Evolutionary conservation across 805 yeast species (phyloP).

Genomic region (Ogataea ganodermae): DNA sequence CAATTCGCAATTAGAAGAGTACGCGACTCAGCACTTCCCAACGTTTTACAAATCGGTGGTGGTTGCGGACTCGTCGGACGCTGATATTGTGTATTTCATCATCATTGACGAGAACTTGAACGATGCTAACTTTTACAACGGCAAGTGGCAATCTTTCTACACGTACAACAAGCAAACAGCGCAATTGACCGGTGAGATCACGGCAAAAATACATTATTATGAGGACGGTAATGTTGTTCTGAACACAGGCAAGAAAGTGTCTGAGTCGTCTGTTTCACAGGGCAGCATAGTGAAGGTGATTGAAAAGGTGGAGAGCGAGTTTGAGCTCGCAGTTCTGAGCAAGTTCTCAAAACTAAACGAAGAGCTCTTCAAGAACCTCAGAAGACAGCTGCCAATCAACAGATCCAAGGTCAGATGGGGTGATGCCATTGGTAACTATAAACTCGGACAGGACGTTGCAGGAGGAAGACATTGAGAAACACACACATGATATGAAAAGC

Average conservation of each 20-base stretch:
- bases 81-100: slow-evolving; percentile 42
- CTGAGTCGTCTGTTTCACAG: slow-evolving; percentile 25
- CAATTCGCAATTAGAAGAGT: slow-evolving; percentile 41
- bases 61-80: slow-evolving; percentile 41
- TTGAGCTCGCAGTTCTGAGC: slow-evolving; percentile 60
- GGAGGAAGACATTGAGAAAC: slow-evolving; percentile 39
- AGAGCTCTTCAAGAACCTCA: slow-evolving; percentile 73
- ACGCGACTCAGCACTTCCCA: slow-evolving; percentile 69
- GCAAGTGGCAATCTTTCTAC: slow-evolving; percentile 81
- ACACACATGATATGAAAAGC: background rate
- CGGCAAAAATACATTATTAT: slow-evolving; percentile 82
- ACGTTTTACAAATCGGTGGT: slow-evolving; percentile 49
- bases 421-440: slow-evolving; percentile 84
- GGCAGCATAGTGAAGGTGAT: slow-evolving; percentile 47
- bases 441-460: slow-evolving; percentile 79
- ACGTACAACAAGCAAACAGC: slow-evolving; percentile 37
- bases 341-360: slow-evolving; percentile 77
- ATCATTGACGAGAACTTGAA: slow-evolving; percentile 73
- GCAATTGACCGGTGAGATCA: slow-evolving; percentile 53
- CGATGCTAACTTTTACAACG: slow-evolving; percentile 82
- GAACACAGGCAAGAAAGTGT: slow-evolving; percentile 44
- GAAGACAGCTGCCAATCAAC: slow-evolving; percentile 91
- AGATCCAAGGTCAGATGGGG: slow-evolving; percentile 95
- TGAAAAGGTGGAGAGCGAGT: slow-evolving; percentile 54
- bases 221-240: slow-evolving; percentile 96